Evolutionary conservation across 2,329 filamentous ascomycete genomes (phyloP), one percentile per base, ranked within the genome.

Genomic region (Polychaeton citri): DNA sequence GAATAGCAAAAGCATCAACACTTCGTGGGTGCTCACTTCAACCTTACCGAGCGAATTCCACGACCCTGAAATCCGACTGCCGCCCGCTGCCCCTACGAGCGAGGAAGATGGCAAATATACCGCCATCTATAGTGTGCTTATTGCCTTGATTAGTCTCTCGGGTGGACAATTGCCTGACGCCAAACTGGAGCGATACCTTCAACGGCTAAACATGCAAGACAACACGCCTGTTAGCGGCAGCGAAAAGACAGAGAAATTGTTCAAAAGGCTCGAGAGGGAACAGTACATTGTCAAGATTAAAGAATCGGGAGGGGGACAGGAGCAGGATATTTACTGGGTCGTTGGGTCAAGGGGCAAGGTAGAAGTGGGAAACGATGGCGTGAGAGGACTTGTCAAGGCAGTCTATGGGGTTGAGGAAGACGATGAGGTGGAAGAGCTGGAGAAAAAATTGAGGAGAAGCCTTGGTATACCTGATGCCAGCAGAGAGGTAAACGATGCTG

Each of bases 301-400:
- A 15, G 86, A 95, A 47, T 72, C 55, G 44, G 60, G 61, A 48
- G 76, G 74, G 1, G 30, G 34, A n/a, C 83, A 81, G 18, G 83
- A 93, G 24, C 78, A 88, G 43, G 68, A 74, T 2, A 68, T 85
- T 6, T 86, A 83, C 33, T 98, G 84, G 71, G 73, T 81, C 38
- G 73, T 95, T 10, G 90, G 90, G 2, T 80, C 85, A 5, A 72
- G 90, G 16, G 88, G 82, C 5, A 90, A 81, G 59, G 69, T 87
- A 6, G 90, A 96, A 58, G 73, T 96, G 21, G 83, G 81, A 0
- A 67, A 77, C n/a, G 70, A 76, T 34, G 83, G 81, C 1, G 80
- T 90, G 9, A 74, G 76, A 13, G 76, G 75, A 1, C 60, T 95
- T 43, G 74, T 86, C 3, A 62, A 63, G 41, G 60, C 59, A 34